A percentile compares a stretch with the other conserved stretches of the same genome.
phyloP scores from a whole-genome alignment of 768 basidiomycete species.

The Lyophyllum atratum region DNA sequence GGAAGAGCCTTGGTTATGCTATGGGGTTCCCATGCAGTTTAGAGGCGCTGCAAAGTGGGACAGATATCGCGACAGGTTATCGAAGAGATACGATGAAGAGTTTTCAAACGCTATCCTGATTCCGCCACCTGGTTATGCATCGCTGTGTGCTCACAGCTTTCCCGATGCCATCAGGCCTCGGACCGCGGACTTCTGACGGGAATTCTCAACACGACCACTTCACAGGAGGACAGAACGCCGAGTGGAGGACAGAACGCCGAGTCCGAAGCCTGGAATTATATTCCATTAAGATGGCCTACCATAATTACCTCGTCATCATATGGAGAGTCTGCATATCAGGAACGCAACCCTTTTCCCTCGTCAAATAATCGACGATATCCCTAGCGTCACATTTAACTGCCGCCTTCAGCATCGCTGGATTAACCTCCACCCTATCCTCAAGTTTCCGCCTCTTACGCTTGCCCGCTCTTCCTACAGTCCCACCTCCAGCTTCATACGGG shows the following conservation, averaged over 20 bases:
- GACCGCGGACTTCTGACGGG: too few relatives aligned
- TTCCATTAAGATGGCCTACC: background rate
- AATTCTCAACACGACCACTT: too few relatives aligned
- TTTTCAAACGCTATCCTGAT: background rate
- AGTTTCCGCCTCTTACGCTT: constrained; percentile 51
- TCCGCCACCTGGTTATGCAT: background rate
- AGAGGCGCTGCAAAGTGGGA: constrained; percentile 16
- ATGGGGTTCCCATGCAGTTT: constrained; percentile 40
- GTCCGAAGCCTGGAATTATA: background rate
- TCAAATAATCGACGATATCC: constrained; percentile 73
- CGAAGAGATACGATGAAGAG: constrained; percentile 20
- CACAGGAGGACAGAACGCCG: background rate
- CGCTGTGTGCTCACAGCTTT: too few relatives aligned
- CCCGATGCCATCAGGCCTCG: too few relatives aligned
- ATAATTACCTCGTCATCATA: constrained; percentile 16
- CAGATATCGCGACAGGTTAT: constrained; percentile 10
- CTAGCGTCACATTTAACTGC: constrained; percentile 67
- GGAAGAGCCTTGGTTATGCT: constrained; percentile 44
- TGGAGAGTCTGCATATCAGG: constrained; percentile 70
- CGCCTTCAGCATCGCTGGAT: constrained; percentile 57
- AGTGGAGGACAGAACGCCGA: background rate
- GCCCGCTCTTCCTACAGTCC: constrained; percentile 22
- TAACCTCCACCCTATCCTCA: constrained; percentile 59
- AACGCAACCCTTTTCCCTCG: constrained; percentile 67
- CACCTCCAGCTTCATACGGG: constrained; percentile 8